A percentile compares a stretch with the other conserved stretches of the same genome.
Conservation (phyloP, 2,329 filamentous ascomycete species). For the Knufia fluminis region DNA sequence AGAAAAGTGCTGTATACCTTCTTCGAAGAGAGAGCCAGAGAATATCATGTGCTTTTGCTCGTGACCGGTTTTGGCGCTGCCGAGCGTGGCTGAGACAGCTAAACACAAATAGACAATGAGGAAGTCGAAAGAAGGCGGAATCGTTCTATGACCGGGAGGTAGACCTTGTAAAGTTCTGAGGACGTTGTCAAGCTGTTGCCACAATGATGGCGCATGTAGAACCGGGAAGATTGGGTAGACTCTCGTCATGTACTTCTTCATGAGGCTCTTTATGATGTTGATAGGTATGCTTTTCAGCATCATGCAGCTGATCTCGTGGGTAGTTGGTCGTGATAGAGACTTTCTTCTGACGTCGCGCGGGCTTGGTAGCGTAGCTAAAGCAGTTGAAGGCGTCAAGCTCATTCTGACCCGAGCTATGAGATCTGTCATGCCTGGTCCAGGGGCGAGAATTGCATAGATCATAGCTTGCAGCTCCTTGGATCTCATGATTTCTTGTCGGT, state of each 20-base stretch:
- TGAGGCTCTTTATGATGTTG: constrained; percentile 22
- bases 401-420: constrained; percentile 27
- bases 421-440: constrained; percentile 25
- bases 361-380: constrained; percentile 16
- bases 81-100: constrained; percentile 27
- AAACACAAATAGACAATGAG: constrained; percentile 27
- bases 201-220: constrained; percentile 23
- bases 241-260: constrained; percentile 27
- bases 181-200: constrained; percentile 24
- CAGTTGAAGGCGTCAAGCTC: constrained; percentile 28
- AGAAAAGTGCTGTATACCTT: constrained; percentile 27
- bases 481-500: constrained; percentile 23
- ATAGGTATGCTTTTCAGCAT: constrained; percentile 23
- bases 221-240: constrained; percentile 27
- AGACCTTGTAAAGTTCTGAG: constrained; percentile 18
- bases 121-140: constrained; percentile 26
- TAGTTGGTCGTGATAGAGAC: constrained; percentile 14
- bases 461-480: constrained; percentile 25
- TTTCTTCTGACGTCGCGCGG: constrained; percentile 17
- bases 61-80: constrained; percentile 26
- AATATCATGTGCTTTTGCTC: constrained; percentile 27
- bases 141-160: constrained; percentile 17
- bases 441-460: constrained; percentile 25
- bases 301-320: constrained; percentile 19
- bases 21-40: constrained; percentile 27